Evolutionary conservation across 73 alveolate genomes (phyloP), one percentile per base, ranked within the genome.

Genomic region (Paramecium sonneborni): DNA sequence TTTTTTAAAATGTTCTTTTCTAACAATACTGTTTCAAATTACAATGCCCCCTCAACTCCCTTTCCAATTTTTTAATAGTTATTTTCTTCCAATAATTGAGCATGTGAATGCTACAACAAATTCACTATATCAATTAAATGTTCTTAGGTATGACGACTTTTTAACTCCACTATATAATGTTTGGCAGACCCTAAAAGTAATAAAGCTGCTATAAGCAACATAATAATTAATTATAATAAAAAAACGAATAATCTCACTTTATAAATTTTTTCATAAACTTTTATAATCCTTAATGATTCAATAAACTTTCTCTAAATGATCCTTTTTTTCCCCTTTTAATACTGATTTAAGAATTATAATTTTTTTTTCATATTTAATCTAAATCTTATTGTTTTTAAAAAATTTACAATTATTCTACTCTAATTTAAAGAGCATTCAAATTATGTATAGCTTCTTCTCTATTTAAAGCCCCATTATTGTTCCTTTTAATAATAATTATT

Each of bases 71-170:
- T 30, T 26, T 62, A 2, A 62, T 62, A 62, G 18, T 62, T 18
- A 14, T 3, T 62, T 26, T 30, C 28, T 14, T 62, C 84, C 48
- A 62, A 62, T 12, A 62, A 62, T 62, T 62, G 48, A 12, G 84
- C 84, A 62, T 62, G 84, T 26, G 84, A 62, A 62, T 62, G 84
- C 24, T 62, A 62, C 11, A 62, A 26, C 26, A 62, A 12, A 62
- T 62, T 62, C 20, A 62, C 84, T 14, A 62, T 62, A 1, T 62
- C 48, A 26, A 62, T 62, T 26, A 62, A 32, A 30, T 62, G 84
- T 62, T 62, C 84, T 32, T 62, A 32, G 0, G 48, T 62, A 26
- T 62, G 48, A 26, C 44, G 84, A 30, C 44, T 26, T 32, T 62
- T 62, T 62, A 62, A n/a, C 23, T 26, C 48, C 6, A 62, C 84